These are phyloP conservation scores for Neurospora sp. DNA, from an alignment of 495 filamentous ascomycete genomes.

Conservation along the genomic window DNA sequence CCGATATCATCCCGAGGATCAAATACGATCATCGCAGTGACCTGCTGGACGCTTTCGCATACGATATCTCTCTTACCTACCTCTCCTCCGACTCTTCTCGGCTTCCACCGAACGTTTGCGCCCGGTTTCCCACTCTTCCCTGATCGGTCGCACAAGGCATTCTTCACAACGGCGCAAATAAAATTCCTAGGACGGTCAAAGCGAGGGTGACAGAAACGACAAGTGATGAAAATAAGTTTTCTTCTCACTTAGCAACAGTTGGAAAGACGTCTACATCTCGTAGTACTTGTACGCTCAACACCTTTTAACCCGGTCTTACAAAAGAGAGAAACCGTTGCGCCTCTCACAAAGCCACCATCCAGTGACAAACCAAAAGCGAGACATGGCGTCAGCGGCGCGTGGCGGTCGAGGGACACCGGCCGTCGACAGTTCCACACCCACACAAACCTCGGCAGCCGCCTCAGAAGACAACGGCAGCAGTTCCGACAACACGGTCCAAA, in stretches of 20 bases:
- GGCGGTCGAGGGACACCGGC: not conserved
- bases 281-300: not conserved
- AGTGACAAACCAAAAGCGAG: not conserved
- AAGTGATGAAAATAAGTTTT: not conserved
- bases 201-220: not conserved
- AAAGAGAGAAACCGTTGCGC: not conserved
- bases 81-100: not conserved
- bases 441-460: not conserved
- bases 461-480: not conserved
- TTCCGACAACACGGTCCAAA: not conserved
- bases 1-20: not conserved
- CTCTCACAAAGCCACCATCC: not conserved
- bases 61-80: not conserved
- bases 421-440: not conserved
- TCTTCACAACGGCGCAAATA: not conserved
- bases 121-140: not conserved
- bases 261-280: not conserved
- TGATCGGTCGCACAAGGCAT: not conserved
- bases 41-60: not conserved
- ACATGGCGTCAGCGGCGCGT: not conserved
- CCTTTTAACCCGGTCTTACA: not conserved
- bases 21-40: not conserved
- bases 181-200: not conserved
- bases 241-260: not conserved
- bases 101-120: not conserved